These are phyloP conservation scores for Pogostemon cablin DNA, from an alignment of 257 asterid genomes.

Conservation along the genomic window DNA sequence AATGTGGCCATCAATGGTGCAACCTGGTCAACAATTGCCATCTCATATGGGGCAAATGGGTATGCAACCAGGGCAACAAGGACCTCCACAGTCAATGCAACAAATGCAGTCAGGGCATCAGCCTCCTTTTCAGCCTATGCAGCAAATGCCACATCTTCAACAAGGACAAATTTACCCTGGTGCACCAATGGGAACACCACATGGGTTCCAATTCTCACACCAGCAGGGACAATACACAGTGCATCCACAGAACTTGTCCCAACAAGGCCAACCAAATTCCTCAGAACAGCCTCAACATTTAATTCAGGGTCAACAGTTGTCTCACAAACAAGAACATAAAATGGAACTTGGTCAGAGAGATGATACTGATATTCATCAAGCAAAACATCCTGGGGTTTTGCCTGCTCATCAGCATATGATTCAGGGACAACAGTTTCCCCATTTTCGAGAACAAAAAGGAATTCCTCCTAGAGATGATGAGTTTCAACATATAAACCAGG, in stretches of 20 bases:
- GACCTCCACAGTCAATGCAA: constrained; percentile 49
- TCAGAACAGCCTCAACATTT: constrained; percentile 60
- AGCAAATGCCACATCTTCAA: constrained; percentile 43
- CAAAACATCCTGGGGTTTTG: constrained; percentile 63
- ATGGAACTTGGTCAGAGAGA: constrained; percentile 58
- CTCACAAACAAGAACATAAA: constrained; percentile 66
- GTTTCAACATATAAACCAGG: constrained; percentile 56
- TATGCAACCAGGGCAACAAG: constrained; percentile 54
- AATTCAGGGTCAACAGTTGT: constrained; percentile 58
- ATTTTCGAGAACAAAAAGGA: constrained; percentile 63
- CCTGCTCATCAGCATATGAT: constrained; percentile 53
- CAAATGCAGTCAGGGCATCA: constrained; percentile 56
- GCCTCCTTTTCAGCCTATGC: constrained; percentile 48
- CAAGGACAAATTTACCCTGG: constrained; percentile 59
- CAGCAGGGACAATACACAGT: constrained; percentile 57
- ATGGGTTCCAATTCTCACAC: constrained; percentile 56
- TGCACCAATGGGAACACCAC: constrained; percentile 58
- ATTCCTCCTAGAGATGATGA: constrained; percentile 58
- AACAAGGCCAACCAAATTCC: constrained; percentile 60
- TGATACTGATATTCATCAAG: constrained; percentile 56
- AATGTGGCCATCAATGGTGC: constrained; percentile 56
- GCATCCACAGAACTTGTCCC: constrained; percentile 62
- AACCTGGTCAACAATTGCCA: constrained; percentile 59
- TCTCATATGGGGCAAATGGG: constrained; percentile 49
- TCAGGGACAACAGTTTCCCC: constrained; percentile 64